Evolutionary conservation across 257 asterid species (phyloP).

Genomic region (Anisodus acutangulus): DNA sequence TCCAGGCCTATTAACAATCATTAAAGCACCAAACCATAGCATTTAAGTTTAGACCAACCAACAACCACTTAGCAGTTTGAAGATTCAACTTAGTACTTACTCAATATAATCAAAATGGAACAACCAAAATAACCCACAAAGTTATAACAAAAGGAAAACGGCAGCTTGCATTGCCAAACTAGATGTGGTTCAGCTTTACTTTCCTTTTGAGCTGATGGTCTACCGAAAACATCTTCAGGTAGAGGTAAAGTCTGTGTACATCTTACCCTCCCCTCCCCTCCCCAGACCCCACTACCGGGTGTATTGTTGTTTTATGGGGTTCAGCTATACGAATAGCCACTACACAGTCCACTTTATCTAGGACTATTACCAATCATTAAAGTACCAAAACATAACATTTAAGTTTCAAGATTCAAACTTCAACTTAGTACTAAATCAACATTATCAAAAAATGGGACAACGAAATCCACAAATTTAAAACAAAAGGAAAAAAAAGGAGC

Average conservation of each 20-base stretch:
- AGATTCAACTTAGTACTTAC: neutral
- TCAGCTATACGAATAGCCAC: neutral
- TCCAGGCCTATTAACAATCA: neutral
- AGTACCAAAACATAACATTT: too few species aligned
- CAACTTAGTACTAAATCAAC: neutral
- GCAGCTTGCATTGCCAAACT: too few species aligned
- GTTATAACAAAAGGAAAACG: neutral
- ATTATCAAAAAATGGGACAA: neutral
- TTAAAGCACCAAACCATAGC: neutral
- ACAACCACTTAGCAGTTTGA: neutral
- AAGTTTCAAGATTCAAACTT: neutral
- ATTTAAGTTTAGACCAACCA: neutral
- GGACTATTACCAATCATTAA: neutral
- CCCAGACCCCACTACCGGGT: too few species aligned
- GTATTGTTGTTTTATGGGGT: neutral
- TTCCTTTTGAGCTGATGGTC: too few species aligned
- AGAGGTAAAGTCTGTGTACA: too few species aligned
- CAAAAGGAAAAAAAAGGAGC: neutral
- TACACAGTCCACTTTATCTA: neutral
- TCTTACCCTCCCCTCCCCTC: too few species aligned
- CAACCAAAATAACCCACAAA: neutral
- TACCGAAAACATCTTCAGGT: too few species aligned
- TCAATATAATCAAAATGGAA: neutral
- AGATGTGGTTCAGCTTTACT: too few species aligned
- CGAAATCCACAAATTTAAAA: neutral